Conservation (phyloP, 495 filamentous ascomycete genomes). For the Penicillium ochrochloron region DNA sequence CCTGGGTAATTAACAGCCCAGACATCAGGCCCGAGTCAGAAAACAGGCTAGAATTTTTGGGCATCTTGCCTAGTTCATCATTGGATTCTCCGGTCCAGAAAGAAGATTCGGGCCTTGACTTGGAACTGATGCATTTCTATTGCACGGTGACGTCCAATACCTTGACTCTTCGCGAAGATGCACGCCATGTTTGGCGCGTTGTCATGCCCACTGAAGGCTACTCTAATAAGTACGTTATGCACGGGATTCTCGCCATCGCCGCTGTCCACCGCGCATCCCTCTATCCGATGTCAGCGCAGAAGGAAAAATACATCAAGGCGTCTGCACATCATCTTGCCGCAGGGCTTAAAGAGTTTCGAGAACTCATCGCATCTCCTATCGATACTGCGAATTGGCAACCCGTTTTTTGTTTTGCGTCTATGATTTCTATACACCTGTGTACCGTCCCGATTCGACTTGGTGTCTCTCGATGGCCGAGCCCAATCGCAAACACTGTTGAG, state of each 20-base stretch:
- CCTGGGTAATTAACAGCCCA: not conserved
- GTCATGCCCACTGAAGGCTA: slow-evolving; percentile 42
- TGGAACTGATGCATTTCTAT: slow-evolving; percentile 44
- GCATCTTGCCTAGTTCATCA: slow-evolving; percentile 14
- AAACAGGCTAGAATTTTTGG: slow-evolving; percentile 20
- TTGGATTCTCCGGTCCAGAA: slow-evolving; percentile 2
- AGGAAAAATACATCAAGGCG: slow-evolving; percentile 34
- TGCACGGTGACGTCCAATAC: slow-evolving; percentile 35
- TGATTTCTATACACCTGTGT: slow-evolving; percentile 44
- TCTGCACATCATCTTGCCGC: slow-evolving; percentile 34
- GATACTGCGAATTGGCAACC: slow-evolving; percentile 41
- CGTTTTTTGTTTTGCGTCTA: slow-evolving; percentile 45
- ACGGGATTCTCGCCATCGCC: slow-evolving; percentile 45
- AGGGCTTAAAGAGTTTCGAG: slow-evolving; percentile 27
- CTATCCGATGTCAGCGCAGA: slow-evolving; percentile 10
- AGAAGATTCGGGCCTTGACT: slow-evolving; percentile 33
- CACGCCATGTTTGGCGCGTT: slow-evolving; percentile 38
- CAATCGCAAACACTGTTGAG: slow-evolving; percentile 28
- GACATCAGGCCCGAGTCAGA: slow-evolving; percentile 13
- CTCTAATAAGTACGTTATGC: slow-evolving; percentile 44
- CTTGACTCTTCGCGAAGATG: slow-evolving; percentile 29
- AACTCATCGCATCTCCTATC: slow-evolving; percentile 33
- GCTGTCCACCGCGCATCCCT: slow-evolving; percentile 43
- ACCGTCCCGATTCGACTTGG: slow-evolving; percentile 34
- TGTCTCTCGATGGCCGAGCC: slow-evolving; percentile 25